phyloP scores from a whole-genome alignment of 2,329 filamentous ascomycete genomes.

The Anthostomella pinea region DNA sequence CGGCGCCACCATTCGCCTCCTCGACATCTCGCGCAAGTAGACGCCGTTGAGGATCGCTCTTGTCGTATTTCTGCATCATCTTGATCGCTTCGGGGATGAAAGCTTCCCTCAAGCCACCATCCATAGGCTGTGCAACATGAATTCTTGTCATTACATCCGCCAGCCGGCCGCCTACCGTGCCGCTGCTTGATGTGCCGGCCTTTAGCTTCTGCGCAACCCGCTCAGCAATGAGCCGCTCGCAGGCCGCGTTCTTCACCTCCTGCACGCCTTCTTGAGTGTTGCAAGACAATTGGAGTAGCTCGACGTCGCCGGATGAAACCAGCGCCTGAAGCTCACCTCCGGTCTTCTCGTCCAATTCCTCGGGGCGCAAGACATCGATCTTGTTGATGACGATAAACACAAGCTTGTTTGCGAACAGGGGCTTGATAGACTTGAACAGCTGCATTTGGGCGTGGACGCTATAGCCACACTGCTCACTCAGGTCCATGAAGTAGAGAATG shows the following conservation, averaged over 20 bases:
- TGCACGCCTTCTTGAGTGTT: slow-evolving; percentile 93
- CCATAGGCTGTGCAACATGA: slow-evolving; percentile 92
- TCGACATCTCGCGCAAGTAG: slow-evolving; percentile 83
- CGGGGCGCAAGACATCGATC: slow-evolving; percentile 85
- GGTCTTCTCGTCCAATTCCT: slow-evolving; percentile 78
- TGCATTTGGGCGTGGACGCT: slow-evolving; percentile 89
- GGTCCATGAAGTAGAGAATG: slow-evolving; percentile 97
- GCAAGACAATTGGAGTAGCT: slow-evolving; percentile 90
- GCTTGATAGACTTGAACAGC: slow-evolving; percentile 94
- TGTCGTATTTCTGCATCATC: slow-evolving; percentile 83
- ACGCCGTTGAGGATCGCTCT: slow-evolving; percentile 78
- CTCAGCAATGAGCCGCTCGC: slow-evolving; percentile 88
- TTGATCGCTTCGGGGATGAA: slow-evolving; percentile 87
- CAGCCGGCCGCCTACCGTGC: slow-evolving; percentile 74
- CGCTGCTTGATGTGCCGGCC: slow-evolving; percentile 75
- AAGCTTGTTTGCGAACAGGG: slow-evolving; percentile 94
- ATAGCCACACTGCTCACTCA: slow-evolving; percentile 68
- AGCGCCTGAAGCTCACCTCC: slow-evolving; percentile 76
- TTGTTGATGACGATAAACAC: slow-evolving; percentile 98
- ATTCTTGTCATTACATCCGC: slow-evolving; percentile 91
- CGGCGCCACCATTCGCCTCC: slow-evolving; percentile 87
- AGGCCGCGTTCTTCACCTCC: slow-evolving; percentile 90
- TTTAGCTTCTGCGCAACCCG: slow-evolving; percentile 95
- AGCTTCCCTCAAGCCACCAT: slow-evolving; percentile 72
- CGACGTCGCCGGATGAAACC: slow-evolving; percentile 83